Percentiles rank a stretch among this genome's conserved stretches.
Evolutionary conservation across 148 eudicot species (phyloP).

Genomic region (Salicornia ramosissima): DNA sequence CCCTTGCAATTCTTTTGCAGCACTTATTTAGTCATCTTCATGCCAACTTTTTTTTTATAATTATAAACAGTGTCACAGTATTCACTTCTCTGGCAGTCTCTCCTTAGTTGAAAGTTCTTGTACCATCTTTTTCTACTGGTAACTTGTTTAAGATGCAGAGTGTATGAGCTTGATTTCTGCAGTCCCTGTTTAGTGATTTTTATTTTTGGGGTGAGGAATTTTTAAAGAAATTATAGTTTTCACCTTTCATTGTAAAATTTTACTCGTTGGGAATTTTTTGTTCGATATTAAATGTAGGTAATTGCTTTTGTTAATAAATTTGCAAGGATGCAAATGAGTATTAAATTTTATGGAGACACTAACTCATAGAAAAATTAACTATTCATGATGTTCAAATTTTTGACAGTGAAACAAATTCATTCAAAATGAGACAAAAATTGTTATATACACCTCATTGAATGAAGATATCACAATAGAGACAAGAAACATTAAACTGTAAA

Average conservation of each 20-base stretch:
- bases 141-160: not conserved
- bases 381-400: too few species aligned
- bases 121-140: not conserved
- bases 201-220: not conserved
- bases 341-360: too few species aligned
- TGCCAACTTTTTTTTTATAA: not conserved
- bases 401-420: too few species aligned
- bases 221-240: not conserved
- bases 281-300: too few species aligned
- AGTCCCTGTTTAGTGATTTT: not conserved
- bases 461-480: too few species aligned
- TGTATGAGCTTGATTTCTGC: not conserved
- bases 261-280: not conserved
- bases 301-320: too few species aligned
- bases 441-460: too few species aligned
- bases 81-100: not conserved
- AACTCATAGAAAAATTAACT: too few species aligned
- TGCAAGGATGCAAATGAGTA: too few species aligned
- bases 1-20: not conserved
- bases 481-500: too few species aligned
- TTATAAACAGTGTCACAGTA: not conserved
- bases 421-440: too few species aligned
- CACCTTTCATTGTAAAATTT: not conserved
- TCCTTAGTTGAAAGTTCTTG: not conserved
- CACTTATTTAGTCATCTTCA: not conserved